Percentiles rank a stretch among this genome's conserved stretches.
Conservation (phyloP, 306 rosid genomes). For the Hippophae tibetana region DNA sequence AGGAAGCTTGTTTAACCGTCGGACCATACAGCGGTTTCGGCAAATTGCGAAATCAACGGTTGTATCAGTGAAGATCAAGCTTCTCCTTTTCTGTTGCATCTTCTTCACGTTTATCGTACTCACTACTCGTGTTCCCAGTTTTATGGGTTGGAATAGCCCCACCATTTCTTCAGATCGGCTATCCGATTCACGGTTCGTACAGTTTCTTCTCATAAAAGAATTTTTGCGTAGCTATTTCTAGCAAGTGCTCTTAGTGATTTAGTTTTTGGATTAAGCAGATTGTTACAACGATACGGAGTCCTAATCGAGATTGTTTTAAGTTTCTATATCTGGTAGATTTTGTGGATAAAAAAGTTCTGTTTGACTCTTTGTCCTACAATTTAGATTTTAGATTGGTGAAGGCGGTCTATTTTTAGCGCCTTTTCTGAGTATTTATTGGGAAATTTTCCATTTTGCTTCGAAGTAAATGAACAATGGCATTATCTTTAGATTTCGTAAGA, state of each 20-base stretch:
- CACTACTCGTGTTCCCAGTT: slow-evolving; percentile 36
- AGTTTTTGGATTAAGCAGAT: not conserved
- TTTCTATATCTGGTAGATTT: not conserved
- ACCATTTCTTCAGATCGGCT: slow-evolving; percentile 19
- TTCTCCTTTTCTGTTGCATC: slow-evolving; percentile 55
- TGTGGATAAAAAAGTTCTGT: not conserved
- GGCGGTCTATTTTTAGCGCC: too few relatives aligned
- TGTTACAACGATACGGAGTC: not conserved
- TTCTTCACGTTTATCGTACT: slow-evolving; percentile 44
- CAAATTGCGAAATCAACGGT: slow-evolving; percentile 42
- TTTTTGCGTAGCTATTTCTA: too few relatives aligned
- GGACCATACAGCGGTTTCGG: slow-evolving; percentile 58
- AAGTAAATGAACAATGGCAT: not conserved
- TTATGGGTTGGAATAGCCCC: slow-evolving; percentile 41
- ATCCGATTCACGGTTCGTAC: slow-evolving; percentile 49
- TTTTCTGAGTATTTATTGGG: not conserved
- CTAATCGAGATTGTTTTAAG: not conserved
- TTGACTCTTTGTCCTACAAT: not conserved
- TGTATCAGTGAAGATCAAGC: slow-evolving; percentile 71
- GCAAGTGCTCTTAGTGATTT: not conserved
- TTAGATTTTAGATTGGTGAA: too few relatives aligned
- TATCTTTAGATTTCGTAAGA: too few relatives aligned
- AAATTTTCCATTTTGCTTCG: slow-evolving; percentile 1
- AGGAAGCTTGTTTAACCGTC: slow-evolving; percentile 55
- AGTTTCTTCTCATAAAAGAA: too few relatives aligned